phyloP scores from a whole-genome alignment of 148 eudicot genomes.

The Cornus kousa region DNA sequence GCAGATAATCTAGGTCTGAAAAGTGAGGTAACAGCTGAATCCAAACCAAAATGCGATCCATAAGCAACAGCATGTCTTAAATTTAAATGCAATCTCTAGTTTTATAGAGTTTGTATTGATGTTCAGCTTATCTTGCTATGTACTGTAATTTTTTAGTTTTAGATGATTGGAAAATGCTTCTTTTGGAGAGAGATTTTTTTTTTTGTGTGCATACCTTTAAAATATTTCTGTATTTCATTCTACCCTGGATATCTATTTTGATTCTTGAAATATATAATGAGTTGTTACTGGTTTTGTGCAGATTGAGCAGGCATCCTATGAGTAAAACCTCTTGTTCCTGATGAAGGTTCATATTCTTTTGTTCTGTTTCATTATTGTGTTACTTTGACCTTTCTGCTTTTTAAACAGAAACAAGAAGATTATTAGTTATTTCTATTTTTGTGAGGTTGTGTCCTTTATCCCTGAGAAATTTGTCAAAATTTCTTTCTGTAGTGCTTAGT shows the following conservation, averaged over 20 bases:
- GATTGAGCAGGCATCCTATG: background rate
- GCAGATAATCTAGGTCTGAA: background rate
- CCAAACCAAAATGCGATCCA: background rate
- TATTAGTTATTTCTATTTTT: background rate
- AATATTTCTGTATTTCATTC: background rate
- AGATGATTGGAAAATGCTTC: background rate
- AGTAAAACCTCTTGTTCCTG: background rate
- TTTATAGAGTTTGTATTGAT: background rate
- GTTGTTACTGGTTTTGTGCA: background rate
- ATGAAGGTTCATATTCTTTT: slow-evolving; percentile 2
- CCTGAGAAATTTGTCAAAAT: background rate
- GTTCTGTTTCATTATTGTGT: background rate
- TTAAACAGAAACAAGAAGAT: background rate
- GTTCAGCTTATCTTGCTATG: background rate
- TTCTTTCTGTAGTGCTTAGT: background rate
- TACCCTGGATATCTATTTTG: background rate
- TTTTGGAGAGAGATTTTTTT: slow-evolving; percentile 5
- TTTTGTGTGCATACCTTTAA: background rate
- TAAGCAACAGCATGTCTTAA: background rate
- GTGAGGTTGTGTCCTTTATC: background rate
- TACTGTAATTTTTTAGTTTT: background rate
- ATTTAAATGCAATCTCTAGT: background rate
- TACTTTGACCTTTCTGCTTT: background rate
- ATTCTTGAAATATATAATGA: background rate
- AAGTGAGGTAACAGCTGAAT: background rate